Conservation (phyloP, 1,284 basidiomycete species). For the Leccinum subfulvum region DNA sequence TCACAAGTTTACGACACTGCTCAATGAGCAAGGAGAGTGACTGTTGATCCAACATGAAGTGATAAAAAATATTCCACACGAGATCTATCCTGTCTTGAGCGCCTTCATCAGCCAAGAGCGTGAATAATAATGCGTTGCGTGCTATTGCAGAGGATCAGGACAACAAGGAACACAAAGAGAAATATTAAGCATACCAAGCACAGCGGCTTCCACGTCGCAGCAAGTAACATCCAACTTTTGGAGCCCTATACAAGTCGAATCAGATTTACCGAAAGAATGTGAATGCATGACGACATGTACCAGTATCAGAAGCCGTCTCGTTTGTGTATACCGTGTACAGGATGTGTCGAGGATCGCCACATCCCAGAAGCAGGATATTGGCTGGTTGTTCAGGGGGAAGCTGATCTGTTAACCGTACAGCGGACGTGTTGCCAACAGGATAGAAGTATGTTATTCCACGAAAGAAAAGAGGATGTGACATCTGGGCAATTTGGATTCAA, state of each 20-base stretch:
- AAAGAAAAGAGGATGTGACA: conserved; percentile 38
- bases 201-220: conserved; percentile 55
- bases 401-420: conserved; percentile 47
- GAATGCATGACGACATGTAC: conserved; percentile 1
- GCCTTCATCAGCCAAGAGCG: conserved; percentile 36
- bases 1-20: conserved; percentile 47
- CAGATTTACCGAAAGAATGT: conserved; percentile 10
- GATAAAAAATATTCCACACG: conserved; percentile 58
- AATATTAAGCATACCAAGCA: conserved; percentile 43
- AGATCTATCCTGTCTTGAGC: conserved; percentile 14
- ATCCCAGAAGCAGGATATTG: conserved; percentile 51
- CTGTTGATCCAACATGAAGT: conserved; percentile 47
- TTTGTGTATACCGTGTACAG: conserved; percentile 44
- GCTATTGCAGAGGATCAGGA: conserved; percentile 26
- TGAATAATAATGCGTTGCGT: conserved; percentile 40
- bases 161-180: neutral
- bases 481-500: conserved; percentile 14
- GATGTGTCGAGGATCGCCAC: conserved; percentile 57
- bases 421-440: conserved; percentile 55
- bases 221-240: conserved; percentile 54
- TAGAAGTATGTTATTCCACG: conserved; percentile 45
- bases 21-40: conserved; percentile 38
- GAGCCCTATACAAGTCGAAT: conserved; percentile 33
- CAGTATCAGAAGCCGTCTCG: neutral
- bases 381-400: conserved; percentile 47